Base-by-base conservation (phyloP, 768 basidiomycete species). In the Phanerodontia chrysosporium region DNA sequence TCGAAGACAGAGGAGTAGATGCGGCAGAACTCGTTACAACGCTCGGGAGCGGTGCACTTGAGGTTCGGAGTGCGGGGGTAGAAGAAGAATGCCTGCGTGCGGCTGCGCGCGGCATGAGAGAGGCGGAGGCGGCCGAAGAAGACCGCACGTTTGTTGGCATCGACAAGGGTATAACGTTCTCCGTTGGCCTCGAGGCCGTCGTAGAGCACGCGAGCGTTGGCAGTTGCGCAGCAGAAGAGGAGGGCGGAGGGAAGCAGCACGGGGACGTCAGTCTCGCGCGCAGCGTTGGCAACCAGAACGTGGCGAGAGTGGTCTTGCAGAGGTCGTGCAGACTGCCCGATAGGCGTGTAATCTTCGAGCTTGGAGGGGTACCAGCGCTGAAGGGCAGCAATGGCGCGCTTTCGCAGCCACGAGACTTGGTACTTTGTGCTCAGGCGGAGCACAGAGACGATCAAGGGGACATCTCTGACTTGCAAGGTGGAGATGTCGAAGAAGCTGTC, bases 401-500 rank as follows among this genome's bases (percentile, higher is more conserved):
- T 29, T 12, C 59, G 60, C 27, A 61, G 48, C 27, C 49, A 51
- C 21, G 27, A 35, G 22, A 61, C 60, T 16, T 61, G 44, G 54
- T 61, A 58, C 54, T 58, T 61, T 12, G 60, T 58, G 45, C 53
- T 51, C n/a, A 61, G 32, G 28, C 52, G 57, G 3, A 61, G 52
- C 22, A 64, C 35, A 29, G 59, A 55, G 30, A 36, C 25, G 39
- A 54, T 51, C 21, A 36, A 36, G 42, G 29, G 51, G 25, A 28
- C 51, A 22, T 59, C 55, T 22, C 29, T 21, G 14, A 52, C 6
- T 16, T 25, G 25, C 13, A 57, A 21, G n/a, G 29, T 24, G 14
- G 25, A 2, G 7, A 52, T 39, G 25, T 52, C 49, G 27, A 61
- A 57, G 27, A 45, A 49, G 30, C 53, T 62, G 44, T 21, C 27